Evolutionary conservation across 2,329 filamentous ascomycete species (phyloP).

Genomic region (Cladosporium halotolerans): DNA sequence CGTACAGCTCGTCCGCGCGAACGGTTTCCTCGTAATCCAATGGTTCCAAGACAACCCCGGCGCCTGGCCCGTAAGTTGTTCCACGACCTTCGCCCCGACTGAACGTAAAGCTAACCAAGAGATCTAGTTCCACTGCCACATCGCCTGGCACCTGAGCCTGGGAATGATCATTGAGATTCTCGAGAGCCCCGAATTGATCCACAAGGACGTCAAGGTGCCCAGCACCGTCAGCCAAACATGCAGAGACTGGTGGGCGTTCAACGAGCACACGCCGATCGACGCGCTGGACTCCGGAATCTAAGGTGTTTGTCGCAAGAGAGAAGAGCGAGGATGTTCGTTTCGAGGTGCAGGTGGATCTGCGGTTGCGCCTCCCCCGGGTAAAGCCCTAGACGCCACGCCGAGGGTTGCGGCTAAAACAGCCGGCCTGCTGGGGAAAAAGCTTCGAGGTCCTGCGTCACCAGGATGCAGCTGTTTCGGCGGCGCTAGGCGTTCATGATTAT

Average conservation of each 20-base stretch:
- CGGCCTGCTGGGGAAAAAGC: background rate
- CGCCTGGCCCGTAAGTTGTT: constrained; percentile 22
- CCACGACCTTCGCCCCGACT: background rate
- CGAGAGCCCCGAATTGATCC: constrained; percentile 36
- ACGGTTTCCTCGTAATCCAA: constrained; percentile 31
- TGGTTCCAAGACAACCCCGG: constrained; percentile 32
- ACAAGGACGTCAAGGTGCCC: constrained; percentile 38
- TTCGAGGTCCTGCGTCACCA: too few relatives aligned
- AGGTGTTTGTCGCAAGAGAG: background rate
- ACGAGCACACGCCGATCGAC: constrained; percentile 3
- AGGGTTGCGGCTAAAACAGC: constrained; percentile 4
- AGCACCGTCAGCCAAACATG: constrained; percentile 42
- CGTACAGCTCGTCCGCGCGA: constrained; percentile 25
- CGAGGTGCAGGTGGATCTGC: background rate
- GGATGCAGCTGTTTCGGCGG: too few relatives aligned
- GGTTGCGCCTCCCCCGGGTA: background rate
- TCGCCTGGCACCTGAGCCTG: constrained; percentile 25
- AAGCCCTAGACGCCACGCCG: constrained; percentile 8
- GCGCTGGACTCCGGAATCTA: constrained; percentile 3
- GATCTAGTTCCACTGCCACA: constrained; percentile 34
- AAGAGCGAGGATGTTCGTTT: background rate
- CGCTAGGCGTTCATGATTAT: too few relatives aligned
- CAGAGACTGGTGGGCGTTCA: constrained; percentile 41
- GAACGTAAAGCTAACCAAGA: constrained; percentile 38
- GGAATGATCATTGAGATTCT: constrained; percentile 26